phyloP scores from a whole-genome alignment of 1,284 basidiomycete species.

The Cystobasidium sp. region DNA sequence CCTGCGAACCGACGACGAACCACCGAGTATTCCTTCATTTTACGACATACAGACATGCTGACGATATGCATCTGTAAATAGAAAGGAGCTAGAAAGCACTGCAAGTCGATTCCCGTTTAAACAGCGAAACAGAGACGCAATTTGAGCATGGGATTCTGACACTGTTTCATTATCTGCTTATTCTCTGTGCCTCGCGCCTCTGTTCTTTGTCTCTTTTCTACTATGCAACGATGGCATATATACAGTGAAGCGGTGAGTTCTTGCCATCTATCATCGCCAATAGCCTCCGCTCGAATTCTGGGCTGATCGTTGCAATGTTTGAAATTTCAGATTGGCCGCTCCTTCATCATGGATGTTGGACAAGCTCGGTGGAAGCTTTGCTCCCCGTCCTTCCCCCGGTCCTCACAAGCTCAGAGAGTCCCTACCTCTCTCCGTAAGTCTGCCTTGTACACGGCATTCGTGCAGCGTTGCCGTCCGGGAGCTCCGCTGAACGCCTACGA shows the following conservation, averaged over 20 bases:
- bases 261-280: neutral
- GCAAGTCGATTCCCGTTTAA: neutral
- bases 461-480: too few relatives aligned
- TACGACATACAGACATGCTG: neutral
- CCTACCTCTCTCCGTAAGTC: constrained; percentile 63
- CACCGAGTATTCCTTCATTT: neutral
- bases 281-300: neutral
- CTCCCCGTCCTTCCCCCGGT: constrained; percentile 94
- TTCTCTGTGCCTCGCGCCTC: constrained; percentile 41
- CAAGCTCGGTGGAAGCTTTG: constrained; percentile 68
- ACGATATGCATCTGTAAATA: constrained; percentile 6
- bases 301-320: neutral
- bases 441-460: neutral
- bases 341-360: constrained; percentile 99
- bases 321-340: constrained; percentile 71
- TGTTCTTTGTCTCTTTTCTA: neutral
- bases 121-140: constrained; percentile 43
- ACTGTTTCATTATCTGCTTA: constrained; percentile 21
- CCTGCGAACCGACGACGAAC: neutral
- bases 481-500: neutral
- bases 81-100: constrained; percentile 30
- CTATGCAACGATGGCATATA: neutral
- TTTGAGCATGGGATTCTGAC: constrained; percentile 39
- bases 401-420: constrained; percentile 99
- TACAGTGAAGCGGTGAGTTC: constrained; percentile 33